Evolutionary conservation across 352 stramenopile genomes (phyloP), one percentile per base, ranked within the genome.

Genomic region (Phytophthora pseudosyringae): DNA sequence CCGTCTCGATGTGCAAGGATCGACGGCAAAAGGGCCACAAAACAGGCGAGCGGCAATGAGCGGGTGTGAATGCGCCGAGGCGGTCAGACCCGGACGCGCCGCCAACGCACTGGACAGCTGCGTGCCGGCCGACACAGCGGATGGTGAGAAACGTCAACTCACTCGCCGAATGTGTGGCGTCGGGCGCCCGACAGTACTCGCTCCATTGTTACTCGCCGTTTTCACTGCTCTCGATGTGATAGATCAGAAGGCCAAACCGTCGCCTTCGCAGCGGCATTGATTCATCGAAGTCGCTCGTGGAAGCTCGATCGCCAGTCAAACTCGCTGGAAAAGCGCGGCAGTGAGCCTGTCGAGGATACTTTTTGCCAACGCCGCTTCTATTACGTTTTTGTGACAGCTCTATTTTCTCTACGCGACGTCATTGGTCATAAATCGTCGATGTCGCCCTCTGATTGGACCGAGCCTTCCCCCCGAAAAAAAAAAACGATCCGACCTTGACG

Each of bases 401-500:
- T 64, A 64, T 64, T 65, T 59, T 65, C 35, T 25, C 33, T 13
- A 36, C 3, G 10, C 29, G 4, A 13, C 12, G 36, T 26, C 12
- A 57, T 57, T 57, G 47, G 40, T 26, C 10, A 53, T 48, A 36
- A 38, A 16, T 53, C 32, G 4, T 5, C n/a, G 4, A 8, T 8
- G 15, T 11, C 26, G n/a, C 16, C 12, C 47, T 55, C 4, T n/a
- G 3, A 38, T 58, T 55, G 32, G 26, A 55, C 40, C 54, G 55
- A 55, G 36, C 21, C n/a, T 48, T 29, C 15, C 12, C 12, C 33
- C 59, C 29, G 28, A 43, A 61, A 61, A 54, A 61, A 61, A 54
- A 33, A 61, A 61, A 41, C 28, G 40, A 62, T 67, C 49, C 33
- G 41, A 47, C 57, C 40, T 60, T 55, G 12, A 32, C 47, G 47